Percentiles rank a stretch among this genome's conserved stretches.
These are phyloP conservation scores for Pichia sp. DNA, from an alignment of 1,139 yeast genomes.

Conservation along the genomic window DNA sequence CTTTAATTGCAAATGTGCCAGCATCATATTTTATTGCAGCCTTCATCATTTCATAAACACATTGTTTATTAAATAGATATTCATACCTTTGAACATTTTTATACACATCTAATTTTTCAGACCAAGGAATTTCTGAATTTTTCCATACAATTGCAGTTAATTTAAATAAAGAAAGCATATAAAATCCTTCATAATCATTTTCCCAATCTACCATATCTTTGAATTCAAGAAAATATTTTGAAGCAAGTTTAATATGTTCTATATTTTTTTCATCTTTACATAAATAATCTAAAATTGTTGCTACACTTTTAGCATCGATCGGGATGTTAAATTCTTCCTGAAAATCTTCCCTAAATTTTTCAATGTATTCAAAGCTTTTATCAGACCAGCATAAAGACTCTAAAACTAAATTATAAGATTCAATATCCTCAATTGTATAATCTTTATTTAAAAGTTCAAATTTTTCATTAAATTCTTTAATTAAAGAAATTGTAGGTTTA, in stretches of 20 bases:
- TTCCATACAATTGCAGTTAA: constrained; percentile 28
- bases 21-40: constrained; percentile 14
- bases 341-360: constrained; percentile 20
- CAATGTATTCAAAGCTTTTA: constrained; percentile 22
- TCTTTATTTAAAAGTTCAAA: constrained; percentile 15
- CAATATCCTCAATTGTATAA: constrained; percentile 18
- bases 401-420: constrained; percentile 22
- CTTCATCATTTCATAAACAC: constrained; percentile 42
- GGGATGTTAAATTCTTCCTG: constrained; percentile 19
- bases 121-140: constrained; percentile 26
- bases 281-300: constrained; percentile 25
- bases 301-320: constrained; percentile 26
- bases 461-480: constrained; percentile 16
- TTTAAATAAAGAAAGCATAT: constrained; percentile 30
- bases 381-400: constrained; percentile 25
- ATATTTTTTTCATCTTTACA: constrained; percentile 10
- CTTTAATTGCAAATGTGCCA: constrained; percentile 40
- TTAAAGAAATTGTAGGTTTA: constrained; percentile 13
- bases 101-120: constrained; percentile 29
- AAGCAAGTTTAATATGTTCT: constrained; percentile 28
- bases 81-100: constrained; percentile 34
- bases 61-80: constrained; percentile 34
- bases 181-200: constrained; percentile 28
- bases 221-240: constrained; percentile 33
- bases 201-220: constrained; percentile 41